A percentile compares a stretch with the other conserved stretches of the same genome.
Evolutionary conservation across 768 basidiomycete species (phyloP).

Genomic region (Hortiboletus campestris): DNA sequence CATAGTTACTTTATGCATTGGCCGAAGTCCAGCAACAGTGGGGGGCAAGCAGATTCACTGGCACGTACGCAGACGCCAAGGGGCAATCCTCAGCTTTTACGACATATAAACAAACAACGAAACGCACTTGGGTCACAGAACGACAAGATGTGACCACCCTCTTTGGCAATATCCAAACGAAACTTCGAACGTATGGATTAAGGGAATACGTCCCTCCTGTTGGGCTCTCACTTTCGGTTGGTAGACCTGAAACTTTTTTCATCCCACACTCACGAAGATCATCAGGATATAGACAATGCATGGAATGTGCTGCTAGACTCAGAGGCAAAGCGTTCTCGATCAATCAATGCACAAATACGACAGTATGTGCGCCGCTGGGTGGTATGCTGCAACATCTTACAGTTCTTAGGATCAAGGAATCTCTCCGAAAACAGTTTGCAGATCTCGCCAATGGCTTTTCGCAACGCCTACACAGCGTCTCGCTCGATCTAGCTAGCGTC

Average conservation of each 20-base stretch:
- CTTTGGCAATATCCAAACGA: slow-evolving; percentile 92
- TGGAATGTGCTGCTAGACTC: slow-evolving; percentile 73
- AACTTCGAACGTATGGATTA: slow-evolving; percentile 86
- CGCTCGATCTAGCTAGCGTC: slow-evolving; percentile 68
- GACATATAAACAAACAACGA: slow-evolving; percentile 80
- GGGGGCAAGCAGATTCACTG: slow-evolving; percentile 61
- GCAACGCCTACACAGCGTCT: slow-evolving; percentile 59
- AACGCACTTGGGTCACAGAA: slow-evolving; percentile 87
- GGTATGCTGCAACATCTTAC: not conserved
- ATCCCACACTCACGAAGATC: slow-evolving; percentile 8
- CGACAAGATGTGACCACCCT: slow-evolving; percentile 84
- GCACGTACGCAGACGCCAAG: slow-evolving; percentile 82
- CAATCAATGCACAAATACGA: slow-evolving; percentile 88
- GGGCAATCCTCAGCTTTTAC: slow-evolving; percentile 69
- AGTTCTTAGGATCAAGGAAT: slow-evolving; percentile 70
- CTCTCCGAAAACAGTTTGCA: slow-evolving; percentile 74
- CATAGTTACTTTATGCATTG: slow-evolving; percentile 65
- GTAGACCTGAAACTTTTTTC: slow-evolving; percentile 14
- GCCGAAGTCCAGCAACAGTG: slow-evolving; percentile 67
- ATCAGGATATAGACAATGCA: slow-evolving; percentile 65
- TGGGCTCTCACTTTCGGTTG: slow-evolving; percentile 61
- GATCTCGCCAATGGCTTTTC: slow-evolving; percentile 76
- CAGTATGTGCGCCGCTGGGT: slow-evolving; percentile 52
- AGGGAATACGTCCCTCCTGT: slow-evolving; percentile 77
- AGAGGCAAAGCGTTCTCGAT: slow-evolving; percentile 74